Conservation (phyloP, 169 alveolate genomes). For the Eimeria maxima region DNA sequence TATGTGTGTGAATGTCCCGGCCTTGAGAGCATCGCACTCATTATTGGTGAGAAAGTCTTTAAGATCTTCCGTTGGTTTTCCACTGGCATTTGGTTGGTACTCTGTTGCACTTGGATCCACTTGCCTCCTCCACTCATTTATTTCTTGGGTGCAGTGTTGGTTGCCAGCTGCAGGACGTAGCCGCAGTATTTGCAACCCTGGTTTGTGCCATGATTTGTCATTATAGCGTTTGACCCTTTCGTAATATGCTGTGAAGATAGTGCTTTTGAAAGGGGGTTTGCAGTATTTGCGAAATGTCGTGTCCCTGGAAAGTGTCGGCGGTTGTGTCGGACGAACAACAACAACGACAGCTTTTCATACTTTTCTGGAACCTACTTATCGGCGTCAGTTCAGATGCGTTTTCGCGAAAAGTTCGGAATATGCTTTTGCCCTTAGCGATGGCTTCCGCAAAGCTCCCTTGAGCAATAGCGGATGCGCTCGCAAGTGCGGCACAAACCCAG, state of each 20-base stretch:
- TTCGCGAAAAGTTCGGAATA: neutral
- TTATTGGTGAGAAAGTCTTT: neutral
- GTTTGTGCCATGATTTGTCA: neutral
- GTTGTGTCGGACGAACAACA: neutral
- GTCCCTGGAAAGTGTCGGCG: neutral
- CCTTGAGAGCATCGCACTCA: neutral
- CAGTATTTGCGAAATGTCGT: neutral
- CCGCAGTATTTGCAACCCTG: neutral
- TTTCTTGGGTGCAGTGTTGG: neutral
- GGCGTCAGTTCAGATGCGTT: neutral
- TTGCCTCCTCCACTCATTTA: neutral
- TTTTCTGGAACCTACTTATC: neutral
- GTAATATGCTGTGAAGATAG: too few species aligned
- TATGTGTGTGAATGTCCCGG: constrained; percentile 25
- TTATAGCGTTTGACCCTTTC: neutral
- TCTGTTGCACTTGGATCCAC: neutral
- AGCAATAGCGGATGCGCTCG: constrained; percentile 17
- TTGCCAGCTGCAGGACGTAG: neutral
- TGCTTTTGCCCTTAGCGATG: neutral
- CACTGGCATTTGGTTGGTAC: neutral
- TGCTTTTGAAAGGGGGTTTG: neutral
- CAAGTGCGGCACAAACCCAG: neutral
- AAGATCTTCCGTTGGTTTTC: neutral
- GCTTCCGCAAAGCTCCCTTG: constrained; percentile 1
- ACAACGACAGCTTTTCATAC: neutral